These are phyloP conservation scores for Candida freyschussii DNA, from an alignment of 1,139 yeast species.

Conservation along the genomic window DNA sequence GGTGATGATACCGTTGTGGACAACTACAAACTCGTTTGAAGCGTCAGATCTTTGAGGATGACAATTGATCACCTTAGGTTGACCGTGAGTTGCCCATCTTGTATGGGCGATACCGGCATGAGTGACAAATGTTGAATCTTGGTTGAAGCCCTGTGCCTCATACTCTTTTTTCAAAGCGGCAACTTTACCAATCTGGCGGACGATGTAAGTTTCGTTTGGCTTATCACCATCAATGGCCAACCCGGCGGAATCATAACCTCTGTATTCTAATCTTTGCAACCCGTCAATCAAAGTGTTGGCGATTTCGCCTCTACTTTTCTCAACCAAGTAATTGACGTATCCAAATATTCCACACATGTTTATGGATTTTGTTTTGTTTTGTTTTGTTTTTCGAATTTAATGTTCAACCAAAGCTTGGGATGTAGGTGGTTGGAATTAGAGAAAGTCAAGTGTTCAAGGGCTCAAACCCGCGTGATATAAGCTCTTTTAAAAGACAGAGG, in stretches of 20 bases:
- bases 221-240: slow-evolving; percentile 89
- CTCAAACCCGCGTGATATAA: too few species aligned
- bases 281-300: slow-evolving; percentile 88
- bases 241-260: slow-evolving; percentile 98
- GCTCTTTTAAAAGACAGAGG: too few species aligned
- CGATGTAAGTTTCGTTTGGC: slow-evolving; percentile 57
- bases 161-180: slow-evolving; percentile 70
- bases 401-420: too few species aligned
- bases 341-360: slow-evolving; percentile 91
- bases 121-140: slow-evolving; percentile 62
- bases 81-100: slow-evolving; percentile 99
- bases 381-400: too few species aligned
- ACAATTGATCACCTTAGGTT: slow-evolving; percentile 79
- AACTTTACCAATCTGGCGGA: slow-evolving; percentile 91
- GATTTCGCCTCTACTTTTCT: slow-evolving; percentile 88
- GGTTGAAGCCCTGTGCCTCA: slow-evolving; percentile 47
- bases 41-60: slow-evolving; percentile 95
- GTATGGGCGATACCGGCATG: slow-evolving; percentile 99
- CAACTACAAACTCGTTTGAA: slow-evolving; percentile 79
- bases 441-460: too few species aligned
- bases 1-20: slow-evolving; percentile 97
- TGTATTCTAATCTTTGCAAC: slow-evolving; percentile 86
- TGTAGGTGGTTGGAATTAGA: too few species aligned
- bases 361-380: not conserved
- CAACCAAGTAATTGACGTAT: slow-evolving; percentile 92